Evolutionary conservation across 2,329 filamentous ascomycete species (phyloP).

Genomic region (Calonectria pauciramosa): DNA sequence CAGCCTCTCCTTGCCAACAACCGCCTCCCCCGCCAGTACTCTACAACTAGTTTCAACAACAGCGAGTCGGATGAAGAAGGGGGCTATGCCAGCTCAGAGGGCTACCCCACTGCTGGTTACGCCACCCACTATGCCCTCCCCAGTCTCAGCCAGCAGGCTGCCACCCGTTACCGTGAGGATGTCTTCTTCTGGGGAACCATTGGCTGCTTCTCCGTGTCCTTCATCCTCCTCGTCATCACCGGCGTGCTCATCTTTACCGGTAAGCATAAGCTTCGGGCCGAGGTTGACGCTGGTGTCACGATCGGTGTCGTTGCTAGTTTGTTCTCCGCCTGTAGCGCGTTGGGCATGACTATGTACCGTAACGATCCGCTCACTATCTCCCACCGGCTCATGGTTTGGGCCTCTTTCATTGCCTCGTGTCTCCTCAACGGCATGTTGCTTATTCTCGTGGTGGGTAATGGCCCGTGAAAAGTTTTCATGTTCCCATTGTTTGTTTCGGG

Average conservation of each 20-base stretch:
- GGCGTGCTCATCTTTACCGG: slow-evolving; percentile 77
- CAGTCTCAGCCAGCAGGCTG: slow-evolving; percentile 64
- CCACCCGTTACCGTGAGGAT: slow-evolving; percentile 65
- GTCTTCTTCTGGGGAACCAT: slow-evolving; percentile 68
- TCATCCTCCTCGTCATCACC: slow-evolving; percentile 75
- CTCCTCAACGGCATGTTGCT: slow-evolving; percentile 60
- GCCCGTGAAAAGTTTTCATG: slow-evolving; percentile 43
- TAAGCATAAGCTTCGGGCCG: slow-evolving; percentile 74
- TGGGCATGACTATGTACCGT: slow-evolving; percentile 71
- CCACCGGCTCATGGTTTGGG: slow-evolving; percentile 58
- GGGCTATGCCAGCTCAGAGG: slow-evolving; percentile 67
- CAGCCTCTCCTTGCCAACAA: slow-evolving; percentile 48
- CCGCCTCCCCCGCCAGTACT: slow-evolving; percentile 45
- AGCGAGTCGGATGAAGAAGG: slow-evolving; percentile 61
- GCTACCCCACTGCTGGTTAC: slow-evolving; percentile 65
- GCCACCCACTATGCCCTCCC: slow-evolving; percentile 68
- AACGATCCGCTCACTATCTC: slow-evolving; percentile 58
- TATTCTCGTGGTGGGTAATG: slow-evolving; percentile 57
- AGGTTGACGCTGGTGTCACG: slow-evolving; percentile 81
- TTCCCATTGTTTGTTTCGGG: neutral
- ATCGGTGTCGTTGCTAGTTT: slow-evolving; percentile 78
- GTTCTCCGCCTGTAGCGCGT: slow-evolving; percentile 71
- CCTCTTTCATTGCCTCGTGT: slow-evolving; percentile 53
- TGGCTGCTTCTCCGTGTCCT: slow-evolving; percentile 69
- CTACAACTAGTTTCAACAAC: slow-evolving; percentile 43